Evolutionary conservation across 768 basidiomycete genomes (phyloP), one percentile per base, ranked within the genome.

Genomic region (Mycena galericulata): DNA sequence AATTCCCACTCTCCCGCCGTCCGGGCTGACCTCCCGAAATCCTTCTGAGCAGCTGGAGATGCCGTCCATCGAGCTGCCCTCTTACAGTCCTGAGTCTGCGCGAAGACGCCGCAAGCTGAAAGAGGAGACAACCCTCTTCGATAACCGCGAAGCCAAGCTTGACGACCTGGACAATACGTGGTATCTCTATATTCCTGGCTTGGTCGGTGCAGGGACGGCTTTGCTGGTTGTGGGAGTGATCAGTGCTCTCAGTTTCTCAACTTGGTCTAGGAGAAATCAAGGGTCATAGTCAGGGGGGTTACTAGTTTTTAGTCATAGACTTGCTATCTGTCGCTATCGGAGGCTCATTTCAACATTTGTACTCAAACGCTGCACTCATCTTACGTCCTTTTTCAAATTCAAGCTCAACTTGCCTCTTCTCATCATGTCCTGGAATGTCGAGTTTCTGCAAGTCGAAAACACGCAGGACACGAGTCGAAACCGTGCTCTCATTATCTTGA

Each of bases 171-270:
- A 93, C 62, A 87, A 83, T 77, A 85, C 92, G 26, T 95, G 93
- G 93, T 94, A 93, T 73, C 73, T 94, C 54, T 92, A 93, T 67
- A 81, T 95, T 43, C 93, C 93, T 4, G 90, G 92, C 27, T 77
- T 95, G 69, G 89, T 95, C 9, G 93, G 93, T 11, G 93, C 93
- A 27, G 93, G 93, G n/a, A 94, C 93, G 24, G 93, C 93, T 47
- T 75, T 95, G 62, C 83, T 94, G 46, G 91, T 94, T 24, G 90
- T 93, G 24, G 91, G 92, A 0, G 90, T 92, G 38, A 89, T 94
- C 24, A 92, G 93, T 3, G 91, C 91, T 8, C 78, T 95, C 70
- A 92, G 92, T 68, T 88, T 95, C 76, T 92, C 92, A 6, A 85
- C 80, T 20, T 88, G 86, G 82, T 91, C 90, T 72, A 85, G 90